Evolutionary conservation across 768 basidiomycete species (phyloP).

Genomic region (Sistotremastrum suecicum): DNA sequence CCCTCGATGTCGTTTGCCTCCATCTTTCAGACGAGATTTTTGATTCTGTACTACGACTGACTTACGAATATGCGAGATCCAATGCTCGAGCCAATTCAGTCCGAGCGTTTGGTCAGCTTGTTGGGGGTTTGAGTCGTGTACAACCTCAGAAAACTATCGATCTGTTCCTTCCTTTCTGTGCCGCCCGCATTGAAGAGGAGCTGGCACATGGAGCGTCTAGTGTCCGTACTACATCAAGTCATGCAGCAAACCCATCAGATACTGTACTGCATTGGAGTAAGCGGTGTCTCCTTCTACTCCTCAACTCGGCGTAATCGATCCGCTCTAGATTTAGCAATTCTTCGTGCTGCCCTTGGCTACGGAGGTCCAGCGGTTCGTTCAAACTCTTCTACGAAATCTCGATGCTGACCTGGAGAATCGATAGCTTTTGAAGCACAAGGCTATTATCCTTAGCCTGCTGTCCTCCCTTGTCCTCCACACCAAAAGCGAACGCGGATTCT

Average conservation of each 20-base stretch:
- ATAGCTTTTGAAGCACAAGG: constrained; percentile 58
- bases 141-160: constrained; percentile 62
- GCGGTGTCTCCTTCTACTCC: constrained; percentile 11
- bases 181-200: constrained; percentile 67
- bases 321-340: constrained; percentile 55
- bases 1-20: constrained; percentile 68
- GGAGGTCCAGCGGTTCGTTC: constrained; percentile 45
- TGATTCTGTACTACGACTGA: constrained; percentile 23
- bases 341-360: constrained; percentile 71
- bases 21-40: constrained; percentile 44
- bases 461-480: constrained; percentile 60
- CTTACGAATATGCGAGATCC: constrained; percentile 25
- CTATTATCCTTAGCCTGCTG: constrained; percentile 48
- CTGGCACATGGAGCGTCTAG: constrained; percentile 84
- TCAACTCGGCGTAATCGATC: neutral
- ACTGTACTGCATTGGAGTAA: constrained; percentile 90
- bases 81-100: constrained; percentile 29
- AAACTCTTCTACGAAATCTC: neutral
- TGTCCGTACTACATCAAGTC: constrained; percentile 62
- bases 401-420: neutral
- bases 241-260: constrained; percentile 64
- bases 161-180: constrained; percentile 70
- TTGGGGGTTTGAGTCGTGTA: constrained; percentile 71
- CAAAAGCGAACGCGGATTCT: constrained; percentile 81
- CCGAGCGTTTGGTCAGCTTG: constrained; percentile 70